Base-by-base conservation (phyloP, 495 filamentous ascomycete species). In the Glutinoglossum americanum region DNA sequence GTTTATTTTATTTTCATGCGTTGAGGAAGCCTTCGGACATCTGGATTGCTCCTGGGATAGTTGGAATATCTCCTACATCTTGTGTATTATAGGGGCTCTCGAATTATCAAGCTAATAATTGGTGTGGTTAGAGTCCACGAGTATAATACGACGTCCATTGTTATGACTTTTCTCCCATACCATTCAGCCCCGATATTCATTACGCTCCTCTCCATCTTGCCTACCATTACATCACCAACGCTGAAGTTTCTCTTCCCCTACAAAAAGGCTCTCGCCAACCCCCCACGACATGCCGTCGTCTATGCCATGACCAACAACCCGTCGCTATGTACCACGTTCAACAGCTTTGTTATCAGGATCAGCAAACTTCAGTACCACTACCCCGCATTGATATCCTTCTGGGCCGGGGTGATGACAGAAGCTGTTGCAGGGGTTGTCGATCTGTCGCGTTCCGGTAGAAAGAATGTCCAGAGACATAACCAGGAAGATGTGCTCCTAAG, bases 101-200 rank as follows among this genome's bases (percentile, higher is more conserved):
- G 10, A 56, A 5, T 28, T 10, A 1, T 21, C 32, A 44, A 32
- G 57, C 73, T 78, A 64, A 77, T 60, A 28, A 9, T 57, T 39
- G 26, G 2, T 32, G 32, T 25, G 32, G 35, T n/a, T 60, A 94
- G 92, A 59, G 73, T 92, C 28, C 92, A 97, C 66, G 87, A 96
- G 65, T 81, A 86, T 64, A 97, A 96, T 65, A 89, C 87, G 0
- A 72, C 76, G 0, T 78, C 74, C 48, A 71, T 92, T 19, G 70
- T 97, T n/a, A 72, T 90, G 51, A 87, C 88, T 9, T 95, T 97
- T 67, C 74, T 99, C 15, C 92, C 93, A 2, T 96, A 93, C 64
- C 87, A 97, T 64, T 80, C 80, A 0, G 81, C 83, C 19, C 84
- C 82, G 3, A 76, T 87, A 1, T 94, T 96, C 65, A 68, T 81